Conservation (phyloP, 1,284 basidiomycete genomes). For the Papiliotrema flavescens region DNA sequence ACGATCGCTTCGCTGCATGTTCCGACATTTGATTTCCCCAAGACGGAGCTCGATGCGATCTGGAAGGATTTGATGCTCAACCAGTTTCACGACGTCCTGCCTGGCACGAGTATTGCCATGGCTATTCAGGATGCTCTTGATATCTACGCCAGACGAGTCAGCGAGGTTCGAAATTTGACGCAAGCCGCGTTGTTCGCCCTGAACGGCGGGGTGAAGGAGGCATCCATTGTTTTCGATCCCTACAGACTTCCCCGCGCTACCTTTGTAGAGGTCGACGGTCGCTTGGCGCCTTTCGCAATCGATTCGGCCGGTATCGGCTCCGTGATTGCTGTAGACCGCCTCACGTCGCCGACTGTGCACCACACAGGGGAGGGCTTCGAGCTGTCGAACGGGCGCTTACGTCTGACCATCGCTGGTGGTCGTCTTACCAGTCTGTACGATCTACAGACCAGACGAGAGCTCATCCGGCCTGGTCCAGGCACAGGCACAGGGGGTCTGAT, state of each 20-base stretch:
- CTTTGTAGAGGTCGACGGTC: neutral
- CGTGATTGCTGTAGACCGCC: no score
- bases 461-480: constrained; percentile 61
- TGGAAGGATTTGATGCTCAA: constrained; percentile 87
- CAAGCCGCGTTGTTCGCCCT: neutral
- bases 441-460: constrained; percentile 65
- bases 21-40: constrained; percentile 60
- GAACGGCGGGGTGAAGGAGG: neutral
- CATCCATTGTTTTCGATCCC: neutral
- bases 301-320: neutral
- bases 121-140: constrained; percentile 35
- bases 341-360: neutral
- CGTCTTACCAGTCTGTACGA: constrained; percentile 75
- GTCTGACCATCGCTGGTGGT: constrained; percentile 66
- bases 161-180: neutral
- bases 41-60: constrained; percentile 64
- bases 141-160: constrained; percentile 37
- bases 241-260: neutral
- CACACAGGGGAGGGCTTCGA: neutral
- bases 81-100: constrained; percentile 86
- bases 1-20: constrained; percentile 71
- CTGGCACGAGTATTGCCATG: constrained; percentile 69
- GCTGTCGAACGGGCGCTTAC: constrained; percentile 7
- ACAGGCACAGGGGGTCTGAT: constrained; percentile 72
- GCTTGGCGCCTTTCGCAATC: neutral